Evolutionary conservation across 2,329 filamentous ascomycete species (phyloP), one percentile per base, ranked within the genome.

Genomic region (Stemphylium vesicarium): DNA sequence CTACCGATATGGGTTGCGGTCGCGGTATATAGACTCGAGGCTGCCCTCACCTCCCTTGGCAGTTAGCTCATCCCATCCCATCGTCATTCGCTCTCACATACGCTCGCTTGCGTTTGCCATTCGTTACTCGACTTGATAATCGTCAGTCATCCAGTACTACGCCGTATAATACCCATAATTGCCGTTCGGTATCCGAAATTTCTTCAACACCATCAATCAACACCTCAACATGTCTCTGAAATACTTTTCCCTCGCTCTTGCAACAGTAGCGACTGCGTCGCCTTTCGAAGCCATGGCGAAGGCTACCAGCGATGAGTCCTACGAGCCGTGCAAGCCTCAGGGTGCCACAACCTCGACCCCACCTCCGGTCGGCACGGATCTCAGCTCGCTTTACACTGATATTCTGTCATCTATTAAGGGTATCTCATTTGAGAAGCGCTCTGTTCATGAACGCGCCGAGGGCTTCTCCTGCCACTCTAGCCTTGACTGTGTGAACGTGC

Each of bases 401-500:
- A 50, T 77, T 10, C 65, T 77, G 42, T 53, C 57, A 8, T 77
- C 75, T 0, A 70, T 78, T 37, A 66, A 72, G 20, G 60, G 57
- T 42, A 74, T 75, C 46, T 57, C 62, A 20, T 75, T 75, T 57
- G 37, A 52, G 24, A 71, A 66, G 57, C 70, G 71, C 32, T 49
- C 59, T 10, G 40, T 74, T 56, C 63, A 50, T 31, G 40, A 57
- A 16, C 63, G 66, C 12, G 53, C 40, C 9, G 59, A 61, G 4
- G 64, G 62, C 18, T 74, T 76, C 50, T 74, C 72, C 57, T 76
- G 73, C 58, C 71, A 68, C 22, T 63, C 70, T 22, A 75, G 66
- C 15, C 75, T 78, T 12, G 62, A 76, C 49, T 81, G 79, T 62
- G 66, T 79, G n/a, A 72, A 78, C 26, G 69, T 80, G 5, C 66